phyloP scores from a whole-genome alignment of 345 rosid genomes.

The Heritiera littoralis region DNA sequence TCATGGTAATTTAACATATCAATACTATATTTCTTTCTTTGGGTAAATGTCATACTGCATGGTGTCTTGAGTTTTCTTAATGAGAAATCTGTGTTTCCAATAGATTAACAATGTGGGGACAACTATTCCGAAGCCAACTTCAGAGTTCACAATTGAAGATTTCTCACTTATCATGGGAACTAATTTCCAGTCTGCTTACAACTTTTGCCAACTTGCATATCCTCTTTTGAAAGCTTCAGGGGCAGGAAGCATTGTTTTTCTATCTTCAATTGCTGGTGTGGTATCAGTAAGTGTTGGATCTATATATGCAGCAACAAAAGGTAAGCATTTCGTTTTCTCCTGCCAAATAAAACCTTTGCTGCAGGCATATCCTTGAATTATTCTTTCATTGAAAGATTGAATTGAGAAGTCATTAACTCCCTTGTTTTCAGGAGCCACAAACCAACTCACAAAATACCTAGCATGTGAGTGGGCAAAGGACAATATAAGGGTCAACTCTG shows the following conservation, averaged over 20 bases:
- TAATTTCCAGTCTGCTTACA: conserved; percentile 55
- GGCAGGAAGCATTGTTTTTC: conserved; percentile 49
- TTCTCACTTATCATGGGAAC: conserved; percentile 33
- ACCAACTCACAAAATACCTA: conserved; percentile 63
- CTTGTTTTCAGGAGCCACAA: conserved; percentile 51
- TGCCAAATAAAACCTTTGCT: background rate
- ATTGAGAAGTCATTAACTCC: background rate
- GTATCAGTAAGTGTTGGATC: background rate
- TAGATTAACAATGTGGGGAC: conserved; percentile 65
- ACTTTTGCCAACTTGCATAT: conserved; percentile 54
- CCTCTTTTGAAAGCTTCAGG: conserved; percentile 54
- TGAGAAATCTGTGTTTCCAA: too few relatives aligned
- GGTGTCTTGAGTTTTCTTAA: too few relatives aligned
- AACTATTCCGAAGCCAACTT: conserved; percentile 34
- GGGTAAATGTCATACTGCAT: too few relatives aligned
- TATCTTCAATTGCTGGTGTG: conserved; percentile 45
- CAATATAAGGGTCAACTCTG: conserved; percentile 71
- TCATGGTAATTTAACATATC: conserved; percentile 30
- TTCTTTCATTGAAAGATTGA: background rate
- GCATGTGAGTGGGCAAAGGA: conserved; percentile 86
- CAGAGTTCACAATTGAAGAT: conserved; percentile 44
- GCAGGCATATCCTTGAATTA: background rate
- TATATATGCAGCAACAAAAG: background rate
- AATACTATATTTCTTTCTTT: too few relatives aligned
- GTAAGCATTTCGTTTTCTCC: background rate